Conservation (phyloP, 306 rosid genomes). For the Ormosia semicastrata region DNA sequence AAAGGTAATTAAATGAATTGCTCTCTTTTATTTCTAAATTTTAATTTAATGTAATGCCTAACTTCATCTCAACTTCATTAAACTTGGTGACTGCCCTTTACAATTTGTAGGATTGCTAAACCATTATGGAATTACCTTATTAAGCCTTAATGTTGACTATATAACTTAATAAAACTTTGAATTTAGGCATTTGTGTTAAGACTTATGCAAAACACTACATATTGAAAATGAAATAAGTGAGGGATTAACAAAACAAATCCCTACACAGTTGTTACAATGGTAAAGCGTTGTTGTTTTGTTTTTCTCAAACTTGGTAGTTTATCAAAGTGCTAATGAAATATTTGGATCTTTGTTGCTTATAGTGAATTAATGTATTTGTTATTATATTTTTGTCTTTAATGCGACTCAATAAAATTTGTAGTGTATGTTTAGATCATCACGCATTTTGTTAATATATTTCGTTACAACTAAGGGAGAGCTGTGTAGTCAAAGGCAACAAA, state of each 20-base stretch:
- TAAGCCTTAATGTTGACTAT: background rate
- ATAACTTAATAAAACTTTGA: background rate
- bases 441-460: background rate
- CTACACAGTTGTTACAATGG: background rate
- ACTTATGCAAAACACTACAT: background rate
- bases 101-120: background rate
- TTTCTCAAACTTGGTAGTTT: background rate
- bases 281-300: background rate
- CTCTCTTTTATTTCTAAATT: background rate
- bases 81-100: background rate
- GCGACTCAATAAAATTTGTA: background rate
- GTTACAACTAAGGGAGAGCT: background rate
- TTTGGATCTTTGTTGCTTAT: constrained; percentile 10
- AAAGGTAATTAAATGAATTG: constrained; percentile 44
- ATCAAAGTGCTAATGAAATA: background rate
- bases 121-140: background rate
- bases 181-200: background rate
- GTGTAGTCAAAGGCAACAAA: background rate
- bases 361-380: background rate
- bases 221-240: background rate
- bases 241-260: background rate
- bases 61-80: background rate
- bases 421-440: background rate
- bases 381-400: background rate
- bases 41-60: constrained; percentile 3